Evolutionary conservation across 768 basidiomycete genomes (phyloP).

Genomic region (Pleurotus citrinopileatus): DNA sequence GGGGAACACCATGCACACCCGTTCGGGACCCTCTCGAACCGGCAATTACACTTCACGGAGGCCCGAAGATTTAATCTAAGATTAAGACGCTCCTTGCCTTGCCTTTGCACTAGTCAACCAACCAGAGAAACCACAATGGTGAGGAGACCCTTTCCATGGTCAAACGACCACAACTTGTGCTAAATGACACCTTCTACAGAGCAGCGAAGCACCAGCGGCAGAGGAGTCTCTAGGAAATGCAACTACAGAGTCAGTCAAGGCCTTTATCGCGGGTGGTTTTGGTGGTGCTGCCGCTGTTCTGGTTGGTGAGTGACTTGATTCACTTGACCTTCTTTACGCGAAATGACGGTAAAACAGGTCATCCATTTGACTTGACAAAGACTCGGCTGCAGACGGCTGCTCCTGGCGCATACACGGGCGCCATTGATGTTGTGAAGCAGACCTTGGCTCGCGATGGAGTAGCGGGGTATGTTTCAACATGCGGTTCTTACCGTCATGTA

Average conservation of each 20-base stretch:
- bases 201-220: constrained; percentile 32
- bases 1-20: too few relatives aligned
- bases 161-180: background rate
- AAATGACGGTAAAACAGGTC: constrained; percentile 49
- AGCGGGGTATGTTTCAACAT: constrained; percentile 57
- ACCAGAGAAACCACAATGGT: constrained; percentile 3
- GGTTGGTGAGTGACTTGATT: constrained; percentile 68
- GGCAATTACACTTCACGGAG: constrained; percentile 8
- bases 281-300: constrained; percentile 87
- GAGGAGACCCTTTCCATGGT: background rate
- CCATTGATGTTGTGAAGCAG: constrained; percentile 90
- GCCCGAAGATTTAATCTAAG: constrained; percentile 4
- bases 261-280: constrained; percentile 91
- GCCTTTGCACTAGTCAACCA: constrained; percentile 6
- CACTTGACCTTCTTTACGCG: background rate
- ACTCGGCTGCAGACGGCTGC: constrained; percentile 93
- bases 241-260: constrained; percentile 57
- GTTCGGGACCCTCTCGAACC: background rate
- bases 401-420: constrained; percentile 86
- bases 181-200: constrained; percentile 16
- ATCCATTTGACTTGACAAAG: constrained; percentile 97
- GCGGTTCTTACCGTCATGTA: background rate
- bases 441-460: constrained; percentile 89
- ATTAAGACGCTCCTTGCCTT: background rate
- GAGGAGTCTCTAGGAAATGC: constrained; percentile 34